Conservation (phyloP, 345 rosid species). For the Aquilaria yunnanensis region DNA sequence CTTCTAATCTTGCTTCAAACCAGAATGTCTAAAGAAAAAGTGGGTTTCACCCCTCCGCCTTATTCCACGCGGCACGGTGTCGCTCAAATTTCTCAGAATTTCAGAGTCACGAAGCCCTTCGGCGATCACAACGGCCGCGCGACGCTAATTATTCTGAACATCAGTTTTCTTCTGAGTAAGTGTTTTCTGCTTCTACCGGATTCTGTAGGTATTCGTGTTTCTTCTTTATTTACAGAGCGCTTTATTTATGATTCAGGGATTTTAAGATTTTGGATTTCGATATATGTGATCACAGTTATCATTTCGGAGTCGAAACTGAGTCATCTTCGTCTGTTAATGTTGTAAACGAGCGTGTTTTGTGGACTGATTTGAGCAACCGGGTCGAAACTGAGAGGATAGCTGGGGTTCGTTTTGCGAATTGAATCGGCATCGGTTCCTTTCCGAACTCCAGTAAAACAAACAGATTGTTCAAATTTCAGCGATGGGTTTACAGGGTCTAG, state of each 20-base stretch:
- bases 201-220: too few relatives aligned
- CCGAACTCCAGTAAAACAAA: conserved; percentile 37
- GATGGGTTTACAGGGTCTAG: conserved; percentile 28
- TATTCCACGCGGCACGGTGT: neutral
- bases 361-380: too few relatives aligned
- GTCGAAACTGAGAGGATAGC: conserved; percentile 8
- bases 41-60: neutral
- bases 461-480: conserved; percentile 22
- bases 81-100: conserved; percentile 50
- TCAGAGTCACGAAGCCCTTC: conserved; percentile 53
- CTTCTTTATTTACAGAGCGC: too few relatives aligned
- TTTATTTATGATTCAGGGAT: too few relatives aligned
- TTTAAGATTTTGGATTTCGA: neutral
- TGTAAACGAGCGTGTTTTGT: too few relatives aligned
- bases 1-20: neutral
- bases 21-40: conserved; percentile 10
- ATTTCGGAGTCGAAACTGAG: too few relatives aligned
- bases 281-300: too few relatives aligned
- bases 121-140: conserved; percentile 56
- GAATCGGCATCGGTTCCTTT: conserved; percentile 22
- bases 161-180: conserved; percentile 30
- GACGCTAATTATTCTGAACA: conserved; percentile 13
- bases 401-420: conserved; percentile 7
- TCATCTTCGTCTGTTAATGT: too few relatives aligned
- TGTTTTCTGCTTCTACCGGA: too few relatives aligned